These are phyloP conservation scores for Raphanus hybrid DNA, from an alignment of 441 rosid genomes.

Conservation along the genomic window DNA sequence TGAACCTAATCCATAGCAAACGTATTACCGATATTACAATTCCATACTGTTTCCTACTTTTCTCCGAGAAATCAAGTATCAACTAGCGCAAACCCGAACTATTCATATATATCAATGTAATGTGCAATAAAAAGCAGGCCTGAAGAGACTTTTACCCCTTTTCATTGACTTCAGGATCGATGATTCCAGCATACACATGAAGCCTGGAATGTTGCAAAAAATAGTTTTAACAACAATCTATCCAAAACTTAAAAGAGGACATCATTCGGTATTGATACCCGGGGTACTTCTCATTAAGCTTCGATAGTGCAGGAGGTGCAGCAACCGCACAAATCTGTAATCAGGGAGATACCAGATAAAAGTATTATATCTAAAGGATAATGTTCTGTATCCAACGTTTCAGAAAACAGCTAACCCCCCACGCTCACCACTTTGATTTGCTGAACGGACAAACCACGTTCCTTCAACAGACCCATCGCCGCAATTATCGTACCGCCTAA, in stretches of 20 bases:
- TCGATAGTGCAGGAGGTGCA: constrained; percentile 90
- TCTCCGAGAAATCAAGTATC: constrained; percentile 9
- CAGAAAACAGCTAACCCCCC: constrained; percentile 2
- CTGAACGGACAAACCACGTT: constrained; percentile 70
- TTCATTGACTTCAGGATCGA: constrained; percentile 80
- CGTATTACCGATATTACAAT: neutral
- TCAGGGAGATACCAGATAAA: constrained; percentile 7
- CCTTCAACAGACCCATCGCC: constrained; percentile 71
- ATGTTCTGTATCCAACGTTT: constrained; percentile 7
- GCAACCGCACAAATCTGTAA: constrained; percentile 86
- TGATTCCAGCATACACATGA: constrained; percentile 87
- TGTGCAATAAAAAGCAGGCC: neutral
- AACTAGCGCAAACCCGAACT: neutral
- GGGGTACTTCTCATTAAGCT: constrained; percentile 89
- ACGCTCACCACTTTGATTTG: constrained; percentile 87
- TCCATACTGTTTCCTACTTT: neutral
- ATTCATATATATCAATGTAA: neutral
- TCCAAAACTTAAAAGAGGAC: neutral
- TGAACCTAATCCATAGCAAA: constrained; percentile 55
- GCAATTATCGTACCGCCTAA: constrained; percentile 91
- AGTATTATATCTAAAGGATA: constrained; percentile 4
- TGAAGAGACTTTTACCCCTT: constrained; percentile 62
- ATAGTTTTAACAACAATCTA: neutral
- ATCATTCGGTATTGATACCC: constrained; percentile 56
- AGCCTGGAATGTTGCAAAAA: constrained; percentile 54